A percentile compares a stretch with the other conserved stretches of the same genome.
Evolutionary conservation across 148 eudicot genomes (phyloP).

Genomic region (Dianthus caryophyllus): DNA sequence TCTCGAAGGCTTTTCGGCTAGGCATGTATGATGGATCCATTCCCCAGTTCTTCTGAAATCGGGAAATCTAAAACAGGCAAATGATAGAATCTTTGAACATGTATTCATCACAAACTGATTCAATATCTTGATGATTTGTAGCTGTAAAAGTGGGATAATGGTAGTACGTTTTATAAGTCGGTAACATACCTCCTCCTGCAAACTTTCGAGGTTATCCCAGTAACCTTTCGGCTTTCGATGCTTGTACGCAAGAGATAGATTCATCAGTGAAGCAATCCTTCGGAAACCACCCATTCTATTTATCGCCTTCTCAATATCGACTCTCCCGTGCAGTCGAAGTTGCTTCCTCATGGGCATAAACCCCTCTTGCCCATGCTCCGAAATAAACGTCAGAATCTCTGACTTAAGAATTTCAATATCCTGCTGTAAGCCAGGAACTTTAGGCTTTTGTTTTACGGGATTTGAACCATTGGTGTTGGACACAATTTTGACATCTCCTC

Average conservation of each 20-base stretch:
- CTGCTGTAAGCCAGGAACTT: conserved; percentile 82
- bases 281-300: conserved; percentile 93
- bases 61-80: conserved; percentile 45
- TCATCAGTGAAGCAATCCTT: conserved; percentile 70
- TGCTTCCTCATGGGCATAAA: conserved; percentile 99
- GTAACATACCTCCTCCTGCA: conserved; percentile 80
- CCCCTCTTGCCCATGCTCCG: conserved; percentile 86
- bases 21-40: conserved; percentile 95
- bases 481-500: conserved; percentile 7
- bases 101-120: neutral
- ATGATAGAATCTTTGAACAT: neutral
- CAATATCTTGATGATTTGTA: neutral
- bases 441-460: conserved; percentile 53
- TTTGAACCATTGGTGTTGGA: conserved; percentile 26
- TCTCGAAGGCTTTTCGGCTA: conserved; percentile 89
- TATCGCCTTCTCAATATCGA: conserved; percentile 95
- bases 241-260: conserved; percentile 91
- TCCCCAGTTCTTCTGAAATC: conserved; percentile 94
- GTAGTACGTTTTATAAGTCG: neutral
- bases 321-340: conserved; percentile 73
- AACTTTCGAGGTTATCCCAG: conserved; percentile 88
- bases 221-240: conserved; percentile 94
- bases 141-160: too few relatives aligned
- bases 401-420: conserved; percentile 81
- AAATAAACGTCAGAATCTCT: conserved; percentile 63